These are phyloP conservation scores for Aspergillus novofumigatus DNA, from an alignment of 2,329 filamentous ascomycete genomes.

Conservation along the genomic window DNA sequence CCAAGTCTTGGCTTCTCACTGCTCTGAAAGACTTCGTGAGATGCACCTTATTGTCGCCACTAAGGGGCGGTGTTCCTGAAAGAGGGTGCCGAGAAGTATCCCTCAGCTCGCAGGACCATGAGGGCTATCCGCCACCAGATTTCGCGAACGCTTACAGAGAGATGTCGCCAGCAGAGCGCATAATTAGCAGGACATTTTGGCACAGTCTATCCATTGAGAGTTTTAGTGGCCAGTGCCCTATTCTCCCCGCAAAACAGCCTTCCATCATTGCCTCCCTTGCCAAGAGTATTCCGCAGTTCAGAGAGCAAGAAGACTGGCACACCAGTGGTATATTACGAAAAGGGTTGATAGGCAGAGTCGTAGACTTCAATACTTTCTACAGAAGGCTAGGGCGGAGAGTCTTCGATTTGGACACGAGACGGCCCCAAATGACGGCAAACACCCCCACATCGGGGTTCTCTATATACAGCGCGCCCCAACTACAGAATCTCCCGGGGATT, in stretches of 20 bases:
- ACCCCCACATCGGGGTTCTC: not conserved
- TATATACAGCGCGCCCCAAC: not conserved
- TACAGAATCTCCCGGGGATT: not conserved
- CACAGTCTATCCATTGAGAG: not conserved
- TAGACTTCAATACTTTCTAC: not conserved
- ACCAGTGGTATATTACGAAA: not conserved
- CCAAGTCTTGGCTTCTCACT: slow-evolving; percentile 17
- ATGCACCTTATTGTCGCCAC: slow-evolving; percentile 21
- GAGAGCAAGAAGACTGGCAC: not conserved
- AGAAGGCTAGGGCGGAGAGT: not conserved
- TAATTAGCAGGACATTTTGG: slow-evolving; percentile 16
- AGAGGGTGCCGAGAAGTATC: not conserved
- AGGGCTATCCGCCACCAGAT: not conserved
- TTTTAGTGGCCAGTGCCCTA: not conserved
- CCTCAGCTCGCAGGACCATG: not conserved
- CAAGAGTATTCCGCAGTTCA: not conserved
- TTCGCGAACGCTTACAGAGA: slow-evolving; percentile 2
- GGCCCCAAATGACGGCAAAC: not conserved
- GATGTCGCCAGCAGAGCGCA: slow-evolving; percentile 9
- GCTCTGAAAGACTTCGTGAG: slow-evolving; percentile 31
- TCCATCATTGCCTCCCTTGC: slow-evolving; percentile 10
- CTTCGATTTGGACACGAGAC: not conserved
- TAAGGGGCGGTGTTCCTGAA: slow-evolving; percentile 1
- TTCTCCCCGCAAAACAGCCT: not conserved
- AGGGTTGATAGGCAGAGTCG: not conserved